Base-by-base conservation (phyloP, 768 basidiomycete species). In the Melanogaster broomeanus region DNA sequence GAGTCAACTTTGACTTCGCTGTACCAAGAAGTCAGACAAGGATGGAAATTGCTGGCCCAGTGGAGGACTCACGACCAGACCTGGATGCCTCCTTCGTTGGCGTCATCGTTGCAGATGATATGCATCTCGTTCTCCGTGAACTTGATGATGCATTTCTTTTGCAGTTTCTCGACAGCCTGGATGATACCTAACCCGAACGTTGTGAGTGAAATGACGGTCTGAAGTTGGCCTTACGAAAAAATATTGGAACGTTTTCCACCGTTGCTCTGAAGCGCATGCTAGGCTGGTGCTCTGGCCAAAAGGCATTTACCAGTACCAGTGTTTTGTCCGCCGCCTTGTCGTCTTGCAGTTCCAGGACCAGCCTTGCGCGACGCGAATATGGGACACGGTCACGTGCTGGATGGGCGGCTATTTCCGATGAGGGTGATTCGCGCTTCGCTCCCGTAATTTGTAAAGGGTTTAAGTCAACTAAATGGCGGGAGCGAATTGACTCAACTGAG, bases 111-210 rank as follows among this genome's bases (percentile, higher is more conserved):
- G 74, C 93, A 94, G 48, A 95, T 93, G 52, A 94, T 82, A 53
- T 85, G 84, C 76, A 93, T 85, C 33, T 81, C 82, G 13, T 74
- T 75, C 61, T 87, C 84, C 0, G 82, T 83, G 61, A 93, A 89
- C 67, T 85, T 85, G 64, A 94, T 82, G 50, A 90, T 84, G 58
- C 88, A 92, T 75, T 77, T 84, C 69, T 90, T 92, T 68, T 93
- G 87, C 18, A 93, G 72, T 60, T 88, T 92, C 62, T 92, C 90
- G 19, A 93, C 75, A 0, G 88, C 79, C 69, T 93, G 90, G 8
- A 90, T 82, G 39, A 93, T 83, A 39, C 82, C 91, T 93, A 46
- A 11, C 11, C 6, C 45, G 34, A 8, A 13, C 15, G 34, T 22
- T 28, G 37, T 40, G 6, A 43, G 28, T 8, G 8, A 18, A 31